phyloP scores from a whole-genome alignment of 2,329 filamentous ascomycete species.

The Hypoxylon sp. region DNA sequence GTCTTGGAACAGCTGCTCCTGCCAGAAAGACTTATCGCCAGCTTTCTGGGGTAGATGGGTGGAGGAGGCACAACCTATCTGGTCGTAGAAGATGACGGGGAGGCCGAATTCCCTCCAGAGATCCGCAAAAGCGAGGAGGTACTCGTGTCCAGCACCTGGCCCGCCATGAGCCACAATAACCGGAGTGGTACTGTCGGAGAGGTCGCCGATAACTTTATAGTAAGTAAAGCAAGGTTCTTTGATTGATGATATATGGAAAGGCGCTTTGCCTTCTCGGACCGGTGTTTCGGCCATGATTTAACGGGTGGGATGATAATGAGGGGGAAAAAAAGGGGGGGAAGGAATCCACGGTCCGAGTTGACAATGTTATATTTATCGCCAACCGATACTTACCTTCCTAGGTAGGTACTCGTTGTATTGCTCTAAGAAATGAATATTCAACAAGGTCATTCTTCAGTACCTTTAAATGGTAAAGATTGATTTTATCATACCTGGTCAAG shows the following conservation, averaged over 20 bases:
- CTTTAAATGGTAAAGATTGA: too few species aligned
- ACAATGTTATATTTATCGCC: too few species aligned
- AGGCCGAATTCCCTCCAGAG: conserved; percentile 27
- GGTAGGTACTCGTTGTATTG: too few species aligned
- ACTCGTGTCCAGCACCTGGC: conserved; percentile 44
- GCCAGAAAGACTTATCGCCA: conserved; percentile 41
- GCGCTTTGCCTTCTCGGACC: conserved; percentile 25
- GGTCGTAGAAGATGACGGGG: conserved; percentile 45
- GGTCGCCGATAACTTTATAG: conserved; percentile 40
- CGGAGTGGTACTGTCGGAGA: too few species aligned
- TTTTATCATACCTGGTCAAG: too few species aligned
- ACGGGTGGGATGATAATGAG: background rate
- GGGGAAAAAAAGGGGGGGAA: too few species aligned
- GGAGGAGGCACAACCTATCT: conserved; percentile 43
- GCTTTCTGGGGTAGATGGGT: conserved; percentile 40
- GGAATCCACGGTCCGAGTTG: too few species aligned
- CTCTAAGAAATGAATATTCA: too few species aligned
- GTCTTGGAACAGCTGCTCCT: conserved; percentile 33
- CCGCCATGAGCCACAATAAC: conserved; percentile 40
- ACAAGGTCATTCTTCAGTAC: too few species aligned
- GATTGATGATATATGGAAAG: conserved; percentile 30
- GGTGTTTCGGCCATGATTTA: background rate
- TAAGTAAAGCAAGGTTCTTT: conserved; percentile 33
- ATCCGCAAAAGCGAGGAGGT: conserved; percentile 30
- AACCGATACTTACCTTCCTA: too few species aligned